Base-by-base conservation (phyloP, 106 monocot genomes). In the Dendrobium catenatum region DNA sequence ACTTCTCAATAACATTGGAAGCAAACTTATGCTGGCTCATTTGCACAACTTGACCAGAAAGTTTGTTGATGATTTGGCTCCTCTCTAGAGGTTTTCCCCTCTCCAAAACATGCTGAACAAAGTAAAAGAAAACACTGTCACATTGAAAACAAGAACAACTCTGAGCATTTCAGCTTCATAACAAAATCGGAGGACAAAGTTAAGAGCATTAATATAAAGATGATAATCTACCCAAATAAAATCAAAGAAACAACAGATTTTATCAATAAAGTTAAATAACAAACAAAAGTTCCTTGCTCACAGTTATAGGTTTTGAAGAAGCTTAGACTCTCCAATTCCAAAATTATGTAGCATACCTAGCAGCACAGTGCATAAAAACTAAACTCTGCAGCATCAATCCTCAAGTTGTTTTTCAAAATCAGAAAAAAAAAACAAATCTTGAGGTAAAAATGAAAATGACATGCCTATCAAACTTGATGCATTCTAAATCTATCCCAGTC, bases 21-120 rank as follows among this genome's bases (percentile, higher is more conserved):
- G 96, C 96, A 84, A 86, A 97, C 58, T 97, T 97, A 80, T 97
- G 86, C 78, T 97, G 96, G 75, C 96, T 97, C 96, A 97, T 92
- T 42, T 86, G 90, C 42, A 97, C 92, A 83, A 97, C 85, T 81
- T 94, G 90, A 9, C 92, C 92, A 78, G 92, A 90, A 46, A 97
- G 75, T 85, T 94, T 94, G 56, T 49, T 92, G 26, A 97, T 97
- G 66, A 96, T 94, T 82, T 90, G 91, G 82, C 81, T 89, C 79
- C 92, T 90, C 81, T 93, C 90, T 80, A 80, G 80, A 6, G 86
- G 73, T 43, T 82, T 87, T 72, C 90, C 93, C 64, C 85, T 87
- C 78, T 90, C 87, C 74, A 93, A 82, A 55, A 93, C 88, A 90
- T 93, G 93, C 90, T 93, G 88, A 51, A 74, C 11, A 74, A 43